phyloP scores from a whole-genome alignment of 352 stramenopile species.

The Globisporangium radiosum region DNA sequence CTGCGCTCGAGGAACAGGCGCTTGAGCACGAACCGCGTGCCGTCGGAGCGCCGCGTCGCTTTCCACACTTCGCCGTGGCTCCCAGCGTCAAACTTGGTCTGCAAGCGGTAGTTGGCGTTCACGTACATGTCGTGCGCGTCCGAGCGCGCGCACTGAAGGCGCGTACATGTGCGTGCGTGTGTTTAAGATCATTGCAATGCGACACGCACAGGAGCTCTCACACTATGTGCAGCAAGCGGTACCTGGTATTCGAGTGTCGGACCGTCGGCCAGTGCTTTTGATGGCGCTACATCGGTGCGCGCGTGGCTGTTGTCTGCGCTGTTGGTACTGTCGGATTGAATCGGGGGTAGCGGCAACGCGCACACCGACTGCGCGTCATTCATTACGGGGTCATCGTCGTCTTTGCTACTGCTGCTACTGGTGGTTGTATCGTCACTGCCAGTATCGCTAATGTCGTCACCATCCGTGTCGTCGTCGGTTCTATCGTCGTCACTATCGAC shows the following conservation, averaged over 20 bases:
- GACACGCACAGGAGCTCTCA: no score
- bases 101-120: slow-evolving; percentile 68
- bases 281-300: slow-evolving; percentile 3
- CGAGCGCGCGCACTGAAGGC: slow-evolving; percentile 32
- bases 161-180: neutral
- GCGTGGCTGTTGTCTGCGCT: neutral
- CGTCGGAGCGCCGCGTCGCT: slow-evolving; percentile 22
- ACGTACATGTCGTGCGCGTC: slow-evolving; percentile 61
- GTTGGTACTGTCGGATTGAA: slow-evolving; percentile 1
- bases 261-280: slow-evolving; percentile 20
- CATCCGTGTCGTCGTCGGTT: neutral
- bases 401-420: slow-evolving; percentile 18
- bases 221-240: neutral
- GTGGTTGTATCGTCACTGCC: neutral
- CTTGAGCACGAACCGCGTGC: slow-evolving; percentile 81
- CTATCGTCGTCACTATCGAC: neutral
- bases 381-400: neutral
- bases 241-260: slow-evolving; percentile 72
- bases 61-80: slow-evolving; percentile 83
- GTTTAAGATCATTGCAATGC: neutral
- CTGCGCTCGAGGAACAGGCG: slow-evolving; percentile 61
- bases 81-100: slow-evolving; percentile 77
- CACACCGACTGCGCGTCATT: slow-evolving; percentile 1
- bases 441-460: neutral
- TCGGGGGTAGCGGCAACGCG: slow-evolving; percentile 12